Evolutionary conservation across 169 alveolate species (phyloP), one percentile per base, ranked within the genome.

Genomic region (Plasmodium inui): DNA sequence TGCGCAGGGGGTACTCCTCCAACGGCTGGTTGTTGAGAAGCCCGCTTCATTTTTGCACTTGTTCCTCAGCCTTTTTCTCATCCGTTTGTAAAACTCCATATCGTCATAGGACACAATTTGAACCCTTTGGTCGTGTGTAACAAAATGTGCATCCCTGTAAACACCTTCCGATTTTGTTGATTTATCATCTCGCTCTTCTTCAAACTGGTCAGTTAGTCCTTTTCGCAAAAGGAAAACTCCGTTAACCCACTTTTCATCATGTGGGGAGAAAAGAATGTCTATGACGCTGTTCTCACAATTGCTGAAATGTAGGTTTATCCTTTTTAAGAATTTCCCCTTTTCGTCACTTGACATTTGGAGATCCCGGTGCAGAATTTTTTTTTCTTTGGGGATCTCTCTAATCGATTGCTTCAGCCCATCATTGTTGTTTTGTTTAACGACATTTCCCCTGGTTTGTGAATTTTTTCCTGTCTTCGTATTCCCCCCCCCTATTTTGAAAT

Each of bases 61-160:
- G 14, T 46, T 19, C 22, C 37, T 82, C 22, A 50, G 28, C 55
- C 39, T 53, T 50, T 53, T 82, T 55, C 72, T 32, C 44, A 30
- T 57, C 9, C 57, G 39, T 55, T 82, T 82, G 55, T 61, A 82
- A 50, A 82, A 3, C 12, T 34, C 89, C 17, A 88, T 88, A 88
- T 88, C 94, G 72, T 79, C 94, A 88, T 46, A 79, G n/a, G 89
- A 67, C 30, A 73, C 30, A 7, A 9, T 22, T 6, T 80, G 81
- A 32, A 61, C 39, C 12, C 82, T 39, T 57, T 88, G 12, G 4
- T 53, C 8, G 7, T 32, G 39, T 57, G 17, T 8, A 17, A 12
- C 30, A 37, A 37, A 80, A 17, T n/a, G 19, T 44, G 32, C 46
- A 14, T 57, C 10, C 94, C 32, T 61, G 14, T 67, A 3, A 67